Evolutionary conservation across 352 stramenopile species (phyloP), one percentile per base, ranked within the genome.

Genomic region (Globisporangium canariense): DNA sequence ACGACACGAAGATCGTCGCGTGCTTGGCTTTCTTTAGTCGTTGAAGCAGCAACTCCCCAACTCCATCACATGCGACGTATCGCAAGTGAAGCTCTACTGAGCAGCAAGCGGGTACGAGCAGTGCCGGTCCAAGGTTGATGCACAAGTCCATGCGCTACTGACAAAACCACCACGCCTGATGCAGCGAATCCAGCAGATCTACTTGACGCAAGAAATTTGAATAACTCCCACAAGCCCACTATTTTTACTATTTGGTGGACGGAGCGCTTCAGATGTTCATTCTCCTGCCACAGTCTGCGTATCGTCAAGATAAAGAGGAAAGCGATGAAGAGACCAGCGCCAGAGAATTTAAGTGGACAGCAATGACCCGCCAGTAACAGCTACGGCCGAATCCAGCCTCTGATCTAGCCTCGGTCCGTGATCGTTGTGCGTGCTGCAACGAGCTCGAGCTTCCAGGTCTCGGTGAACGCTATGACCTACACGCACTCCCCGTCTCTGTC

Each of bases 221-320:
- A 25, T 57, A 18, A 9, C n/a, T 14, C 7, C 51, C n/a, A 28
- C 50, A 9, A 43, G n/a, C 0, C 30, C 3, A 5, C 30, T 43
- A 28, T 41, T 25, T 8, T 3, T 28, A 57, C 14, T 41, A 30
- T 40, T 25, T 25, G 16, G 16, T 22, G 10, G 28, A 36, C n/a
- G 51, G 51, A 25, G 51, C 16, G 16, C 51, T 57, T 30, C 30
- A 57, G 28, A 3, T 43, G 51, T 41, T 41, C 28, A 57, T 57
- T 57, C 28, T 57, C 30, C 34, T 57, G 30, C 6, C 16, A 57
- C 22, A 16, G 4, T 47, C 25, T 28, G 25, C 3, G 5, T 14
- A 20, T 7, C 4, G 6, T 47, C 14, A 28, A 7, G 4, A 8
- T 7, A 40, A 41, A 7, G 30, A 43, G 36, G 30, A 43, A 2